Evolutionary conservation across 139 green algal species (phyloP).

Genomic region (Chlorella sp.): DNA sequence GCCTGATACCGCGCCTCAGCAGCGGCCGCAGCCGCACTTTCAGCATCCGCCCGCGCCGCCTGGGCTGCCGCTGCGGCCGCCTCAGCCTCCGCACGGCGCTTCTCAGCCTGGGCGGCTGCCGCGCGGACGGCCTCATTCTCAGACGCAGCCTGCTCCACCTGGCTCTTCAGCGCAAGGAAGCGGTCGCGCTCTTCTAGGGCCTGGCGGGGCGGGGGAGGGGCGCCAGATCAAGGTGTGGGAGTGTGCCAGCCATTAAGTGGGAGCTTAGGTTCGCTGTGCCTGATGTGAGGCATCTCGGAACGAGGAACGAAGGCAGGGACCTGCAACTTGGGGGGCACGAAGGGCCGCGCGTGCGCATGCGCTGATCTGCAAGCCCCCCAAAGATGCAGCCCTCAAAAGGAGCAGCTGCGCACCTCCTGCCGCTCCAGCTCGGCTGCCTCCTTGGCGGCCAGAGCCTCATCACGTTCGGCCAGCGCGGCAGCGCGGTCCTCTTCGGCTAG

Average conservation of each 20-base stretch:
- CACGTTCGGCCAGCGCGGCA: slow-evolving; percentile 4
- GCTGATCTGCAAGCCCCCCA: background rate
- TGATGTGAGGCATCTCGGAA: too few species aligned
- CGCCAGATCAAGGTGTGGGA: background rate
- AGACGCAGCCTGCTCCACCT: slow-evolving; percentile 3
- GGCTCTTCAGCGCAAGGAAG: slow-evolving; percentile 3
- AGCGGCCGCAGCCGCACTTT: background rate
- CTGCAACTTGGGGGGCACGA: background rate
- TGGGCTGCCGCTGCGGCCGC: background rate
- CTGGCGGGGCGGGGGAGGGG: background rate
- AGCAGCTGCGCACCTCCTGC: background rate
- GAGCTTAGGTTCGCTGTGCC: background rate
- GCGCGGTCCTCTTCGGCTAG: slow-evolving; percentile 25
- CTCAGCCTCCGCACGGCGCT: background rate
- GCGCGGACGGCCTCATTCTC: slow-evolving; percentile 6
- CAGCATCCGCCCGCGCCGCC: background rate
- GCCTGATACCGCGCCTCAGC: background rate
- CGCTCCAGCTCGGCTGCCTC: background rate
- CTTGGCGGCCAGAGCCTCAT: background rate
- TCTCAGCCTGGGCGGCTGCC: slow-evolving; percentile 4
- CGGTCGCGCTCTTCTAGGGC: slow-evolving; percentile 3
- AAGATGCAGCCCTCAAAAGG: too few species aligned
- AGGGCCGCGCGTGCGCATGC: background rate
- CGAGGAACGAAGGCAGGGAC: background rate
- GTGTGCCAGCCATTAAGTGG: background rate